These are phyloP conservation scores for Candida odintsovae DNA, from an alignment of 805 yeast species.

Conservation along the genomic window DNA sequence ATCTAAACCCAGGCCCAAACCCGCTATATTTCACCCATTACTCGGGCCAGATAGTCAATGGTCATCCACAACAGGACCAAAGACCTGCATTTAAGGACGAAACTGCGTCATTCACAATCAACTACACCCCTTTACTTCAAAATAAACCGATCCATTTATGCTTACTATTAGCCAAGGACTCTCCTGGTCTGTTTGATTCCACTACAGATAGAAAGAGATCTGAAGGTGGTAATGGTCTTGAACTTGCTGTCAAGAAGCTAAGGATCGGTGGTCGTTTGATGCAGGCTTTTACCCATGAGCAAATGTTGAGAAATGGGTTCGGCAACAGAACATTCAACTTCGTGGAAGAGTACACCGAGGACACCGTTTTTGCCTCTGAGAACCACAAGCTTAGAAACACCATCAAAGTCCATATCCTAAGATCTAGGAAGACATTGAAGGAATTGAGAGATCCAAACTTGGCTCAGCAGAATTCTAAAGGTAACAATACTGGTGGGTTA, in stretches of 20 bases:
- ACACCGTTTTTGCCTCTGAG: slow-evolving; percentile 47
- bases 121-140: slow-evolving; percentile 49
- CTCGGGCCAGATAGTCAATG: slow-evolving; percentile 29
- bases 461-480: slow-evolving; percentile 83
- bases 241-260: slow-evolving; percentile 66
- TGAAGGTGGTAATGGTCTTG: slow-evolving; percentile 63
- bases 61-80: slow-evolving; percentile 22
- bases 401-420: slow-evolving; percentile 74
- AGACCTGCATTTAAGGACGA: slow-evolving; percentile 2
- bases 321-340: slow-evolving; percentile 76
- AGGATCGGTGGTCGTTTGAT: slow-evolving; percentile 80
- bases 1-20: slow-evolving; percentile 68
- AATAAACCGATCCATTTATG: slow-evolving; percentile 82
- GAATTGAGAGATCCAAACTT: slow-evolving; percentile 71
- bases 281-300: slow-evolving; percentile 91
- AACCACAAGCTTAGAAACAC: slow-evolving; percentile 38
- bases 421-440: slow-evolving; percentile 57
- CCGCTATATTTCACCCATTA: slow-evolving; percentile 44
- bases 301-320: slow-evolving; percentile 72
- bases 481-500: slow-evolving; percentile 66
- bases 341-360: slow-evolving; percentile 54
- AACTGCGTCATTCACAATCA: slow-evolving; percentile 27
- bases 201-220: slow-evolving; percentile 41
- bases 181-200: slow-evolving; percentile 64
- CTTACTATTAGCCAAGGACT: slow-evolving; percentile 69